phyloP scores from a whole-genome alignment of 2,329 filamentous ascomycete genomes.

The Aspergillus fumigatiaffinis region DNA sequence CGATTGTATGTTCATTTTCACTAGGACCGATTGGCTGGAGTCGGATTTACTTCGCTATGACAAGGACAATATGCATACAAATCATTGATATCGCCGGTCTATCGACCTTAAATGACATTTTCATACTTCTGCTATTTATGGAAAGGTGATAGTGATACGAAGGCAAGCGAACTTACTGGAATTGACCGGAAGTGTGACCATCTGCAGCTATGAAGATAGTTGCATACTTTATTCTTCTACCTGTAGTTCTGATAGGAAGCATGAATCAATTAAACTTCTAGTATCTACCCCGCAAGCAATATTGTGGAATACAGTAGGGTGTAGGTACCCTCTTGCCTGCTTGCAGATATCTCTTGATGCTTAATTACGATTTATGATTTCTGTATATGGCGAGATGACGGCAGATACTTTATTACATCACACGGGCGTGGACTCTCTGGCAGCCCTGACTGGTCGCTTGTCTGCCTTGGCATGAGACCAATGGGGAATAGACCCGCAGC shows the following conservation, averaged over 20 bases:
- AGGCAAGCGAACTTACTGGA: too few species aligned
- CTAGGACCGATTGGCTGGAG: too few species aligned
- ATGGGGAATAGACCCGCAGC: slow-evolving; percentile 5
- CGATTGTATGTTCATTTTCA: too few species aligned
- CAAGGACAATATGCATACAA: too few species aligned
- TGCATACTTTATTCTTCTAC: background rate
- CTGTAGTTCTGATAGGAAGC: background rate
- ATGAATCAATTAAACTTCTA: background rate
- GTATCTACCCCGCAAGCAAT: background rate
- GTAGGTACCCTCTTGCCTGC: background rate
- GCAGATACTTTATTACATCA: slow-evolving; percentile 13
- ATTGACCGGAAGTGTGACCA: too few species aligned
- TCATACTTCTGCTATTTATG: too few species aligned
- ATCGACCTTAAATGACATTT: too few species aligned
- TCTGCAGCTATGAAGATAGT: background rate
- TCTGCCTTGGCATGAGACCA: background rate
- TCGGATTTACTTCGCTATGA: too few species aligned
- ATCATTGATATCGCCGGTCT: too few species aligned
- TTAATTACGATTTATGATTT: background rate
- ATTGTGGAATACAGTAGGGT: background rate
- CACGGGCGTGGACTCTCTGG: background rate
- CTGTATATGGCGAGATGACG: background rate
- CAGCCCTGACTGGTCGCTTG: slow-evolving; percentile 3
- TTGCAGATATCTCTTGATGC: background rate
- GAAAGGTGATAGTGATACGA: too few species aligned